These are phyloP conservation scores for Elsinoe fawcettii DNA, from an alignment of 2,329 filamentous ascomycete genomes.

Conservation along the genomic window DNA sequence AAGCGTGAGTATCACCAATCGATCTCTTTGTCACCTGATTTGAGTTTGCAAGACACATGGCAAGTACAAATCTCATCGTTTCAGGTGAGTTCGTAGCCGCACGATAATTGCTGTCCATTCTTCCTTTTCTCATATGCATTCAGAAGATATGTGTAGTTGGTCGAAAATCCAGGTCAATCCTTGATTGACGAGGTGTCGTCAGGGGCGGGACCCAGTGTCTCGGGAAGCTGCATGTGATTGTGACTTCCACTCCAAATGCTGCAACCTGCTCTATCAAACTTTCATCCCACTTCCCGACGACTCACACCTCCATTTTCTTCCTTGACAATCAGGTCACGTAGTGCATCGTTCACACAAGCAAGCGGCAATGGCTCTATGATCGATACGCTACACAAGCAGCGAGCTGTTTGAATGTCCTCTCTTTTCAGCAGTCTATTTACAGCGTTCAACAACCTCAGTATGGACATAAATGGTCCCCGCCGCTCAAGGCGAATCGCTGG, in stretches of 20 bases:
- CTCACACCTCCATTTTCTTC: not conserved
- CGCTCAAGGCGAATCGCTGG: conserved; percentile 5
- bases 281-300: not conserved
- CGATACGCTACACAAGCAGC: not conserved
- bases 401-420: not conserved
- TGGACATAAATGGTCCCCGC: not conserved
- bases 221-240: conserved; percentile 4
- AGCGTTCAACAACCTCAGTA: not conserved
- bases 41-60: conserved; percentile 1
- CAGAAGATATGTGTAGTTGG: not conserved
- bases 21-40: not conserved
- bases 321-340: not conserved
- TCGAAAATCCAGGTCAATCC: not conserved
- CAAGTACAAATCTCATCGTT: not conserved
- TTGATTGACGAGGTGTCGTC: not conserved
- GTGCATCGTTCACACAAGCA: not conserved
- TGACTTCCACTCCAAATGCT: not conserved
- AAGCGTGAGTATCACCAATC: not conserved
- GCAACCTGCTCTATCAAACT: not conserved
- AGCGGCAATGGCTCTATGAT: not conserved
- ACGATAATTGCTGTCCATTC: too few relatives aligned
- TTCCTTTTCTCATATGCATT: too few relatives aligned
- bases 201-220: not conserved
- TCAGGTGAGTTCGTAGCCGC: not conserved
- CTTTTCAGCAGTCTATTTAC: not conserved